phyloP scores from a whole-genome alignment of 805 yeast species.

The Cyberlindnera euphorbiae region DNA sequence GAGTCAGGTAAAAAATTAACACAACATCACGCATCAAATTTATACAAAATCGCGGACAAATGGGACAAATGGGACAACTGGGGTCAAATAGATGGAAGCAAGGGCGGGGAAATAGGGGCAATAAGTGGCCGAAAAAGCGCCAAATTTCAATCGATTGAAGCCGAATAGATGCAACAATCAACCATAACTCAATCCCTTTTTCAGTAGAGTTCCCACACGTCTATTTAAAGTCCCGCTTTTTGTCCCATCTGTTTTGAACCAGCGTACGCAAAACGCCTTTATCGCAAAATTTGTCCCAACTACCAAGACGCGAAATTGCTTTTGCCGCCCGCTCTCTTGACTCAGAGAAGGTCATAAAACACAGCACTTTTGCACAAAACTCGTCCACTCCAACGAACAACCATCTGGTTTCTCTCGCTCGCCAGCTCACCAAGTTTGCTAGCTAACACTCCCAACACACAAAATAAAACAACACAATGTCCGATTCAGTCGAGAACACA shows the following conservation, averaged over 20 bases:
- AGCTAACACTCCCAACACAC: constrained; percentile 1
- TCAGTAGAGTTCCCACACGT: too few species aligned
- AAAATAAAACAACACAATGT: constrained; percentile 15
- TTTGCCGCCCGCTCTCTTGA: too few species aligned
- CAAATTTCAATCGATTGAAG: too few species aligned
- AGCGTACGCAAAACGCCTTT: too few species aligned
- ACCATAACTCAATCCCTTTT: too few species aligned
- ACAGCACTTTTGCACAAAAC: not conserved
- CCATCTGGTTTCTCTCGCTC: not conserved
- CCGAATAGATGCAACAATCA: too few species aligned
- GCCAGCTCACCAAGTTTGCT: constrained; percentile 4
- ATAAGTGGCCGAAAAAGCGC: too few species aligned
- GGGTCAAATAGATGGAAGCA: not conserved
- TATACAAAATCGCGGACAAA: not conserved
- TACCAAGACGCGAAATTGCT: not conserved
- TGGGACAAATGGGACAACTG: constrained; percentile 1
- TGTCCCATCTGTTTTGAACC: not conserved
- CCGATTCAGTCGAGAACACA: constrained; percentile 60
- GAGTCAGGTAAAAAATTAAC: constrained; percentile 11
- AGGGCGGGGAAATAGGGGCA: too few species aligned
- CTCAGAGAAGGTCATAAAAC: not conserved
- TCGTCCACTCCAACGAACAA: not conserved
- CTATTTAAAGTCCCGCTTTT: not conserved
- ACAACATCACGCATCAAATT: constrained; percentile 4
- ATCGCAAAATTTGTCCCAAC: too few species aligned